Evolutionary conservation across 1,139 yeast species (phyloP), one percentile per base, ranked within the genome.

Genomic region (Protomyces pachydermus): DNA sequence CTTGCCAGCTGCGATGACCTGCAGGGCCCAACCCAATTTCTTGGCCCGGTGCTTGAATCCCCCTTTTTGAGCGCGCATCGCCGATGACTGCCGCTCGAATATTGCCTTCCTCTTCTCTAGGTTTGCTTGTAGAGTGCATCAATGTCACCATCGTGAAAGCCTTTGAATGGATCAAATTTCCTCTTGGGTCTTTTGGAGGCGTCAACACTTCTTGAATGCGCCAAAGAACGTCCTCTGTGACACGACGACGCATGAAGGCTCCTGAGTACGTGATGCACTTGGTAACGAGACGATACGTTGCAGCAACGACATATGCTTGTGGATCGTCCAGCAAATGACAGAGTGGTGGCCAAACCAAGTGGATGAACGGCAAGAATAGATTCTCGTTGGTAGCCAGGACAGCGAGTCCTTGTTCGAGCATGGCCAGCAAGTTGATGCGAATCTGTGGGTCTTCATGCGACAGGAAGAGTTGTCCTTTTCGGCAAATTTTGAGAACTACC

Each of bases 401-500:
- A 0, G 91, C 90, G 42, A 86, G 75, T 0, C 83, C 75, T 18
- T 77, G 74, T 2, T 74, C 71, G 45, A 86, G 74, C 0, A 88
- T 79, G 34, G 75, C 78, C 56, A 91, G 73, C 6, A 90, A 80
- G 66, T 83, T 85, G 10, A 81, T 72, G 60, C 83, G 81, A 37
- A 91, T 74, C 1, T 78, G 74, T 5, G 79, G 73, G 0, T 95
- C 86, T 0, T 84, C 83, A 69, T 89, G 95, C 1, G 90, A 83
- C 46, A 90, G 74, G 60, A 90, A 78, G 65, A 87, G 75, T 65
- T 88, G 86, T 1, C 95, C 86, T 71, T 90, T 89, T 12, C 79
- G 81, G 65, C 84, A 79, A 9, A 93, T 84, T 65, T 83, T 82
- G 62, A 85, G 82, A 0, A 87, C 75, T 1, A 86, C 76, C 72